Base-by-base conservation (phyloP, 768 basidiomycete genomes). In the Rubroboletus satanas region DNA sequence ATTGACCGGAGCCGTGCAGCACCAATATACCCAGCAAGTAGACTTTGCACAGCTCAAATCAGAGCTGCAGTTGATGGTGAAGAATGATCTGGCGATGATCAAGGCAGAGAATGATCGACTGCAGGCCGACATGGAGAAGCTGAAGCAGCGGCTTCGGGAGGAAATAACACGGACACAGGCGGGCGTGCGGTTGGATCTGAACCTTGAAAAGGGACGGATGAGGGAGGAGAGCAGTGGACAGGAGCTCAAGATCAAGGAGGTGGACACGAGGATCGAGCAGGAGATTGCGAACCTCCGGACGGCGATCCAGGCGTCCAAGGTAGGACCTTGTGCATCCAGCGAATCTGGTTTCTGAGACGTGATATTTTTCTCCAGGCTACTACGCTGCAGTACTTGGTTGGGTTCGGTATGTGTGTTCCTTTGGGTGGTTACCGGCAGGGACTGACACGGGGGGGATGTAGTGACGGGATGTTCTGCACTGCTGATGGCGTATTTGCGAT, bases 31-130 rank as follows among this genome's bases (percentile, higher is more conserved):
- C 29, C 93, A 95, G 67, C 91, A 94, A 74, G 95, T 98, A 54
- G 95, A 98, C 74, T 97, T 98, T 71, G 90, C 94, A 4, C 90
- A 93, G 70, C 85, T 95, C 59, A 97, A 97, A 75, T 95, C 93
- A 21, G 96, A 97, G 71, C 80, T 99, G 29, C 91, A 98, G 72
- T 77, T 98, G 36, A 92, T 90, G 79, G 94, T 96, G 77, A 94
- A 93, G 81, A 97, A 98, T 61, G 96, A 99, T 66, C 79, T 97
- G 33, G 85, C 93, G 26, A 87, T 90, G 81, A 85, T 98, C 74
- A 96, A 94, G 73, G 88, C 92, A 21, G 96, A 98, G 78, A 98
- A 91, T 63, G 97, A 98, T 68, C 83, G 96, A n/a, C 78, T 99
- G 32, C 77, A 90, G 54, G 77, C 83, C 26, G 97, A 98, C 66